phyloP scores from a whole-genome alignment of 805 yeast genomes.

The Spathaspora hagerdaliae region DNA sequence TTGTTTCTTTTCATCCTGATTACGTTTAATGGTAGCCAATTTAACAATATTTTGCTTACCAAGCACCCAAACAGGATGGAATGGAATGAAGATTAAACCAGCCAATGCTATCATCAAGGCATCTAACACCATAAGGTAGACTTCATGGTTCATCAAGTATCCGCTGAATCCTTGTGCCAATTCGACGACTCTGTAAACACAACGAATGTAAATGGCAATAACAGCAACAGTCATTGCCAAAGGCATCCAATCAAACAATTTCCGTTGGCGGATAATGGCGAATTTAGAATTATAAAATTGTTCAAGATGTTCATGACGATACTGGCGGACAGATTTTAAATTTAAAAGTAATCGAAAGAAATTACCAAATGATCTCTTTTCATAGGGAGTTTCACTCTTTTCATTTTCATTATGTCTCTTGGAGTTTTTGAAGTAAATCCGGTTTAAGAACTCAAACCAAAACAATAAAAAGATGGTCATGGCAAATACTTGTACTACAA shows the following conservation, averaged over 20 bases:
- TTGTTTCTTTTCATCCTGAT: slow-evolving; percentile 13
- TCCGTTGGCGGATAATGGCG: slow-evolving; percentile 17
- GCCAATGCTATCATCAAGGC: slow-evolving; percentile 34
- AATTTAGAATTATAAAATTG: slow-evolving; percentile 25
- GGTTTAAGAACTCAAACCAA: slow-evolving; percentile 32
- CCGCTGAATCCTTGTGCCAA: slow-evolving; percentile 36
- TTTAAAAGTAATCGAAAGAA: slow-evolving; percentile 27
- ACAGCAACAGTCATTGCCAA: slow-evolving; percentile 31
- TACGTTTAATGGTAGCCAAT: slow-evolving; percentile 23
- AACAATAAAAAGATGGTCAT: slow-evolving; percentile 34
- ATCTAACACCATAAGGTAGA: slow-evolving; percentile 34
- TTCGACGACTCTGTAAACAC: slow-evolving; percentile 39
- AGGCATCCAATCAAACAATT: slow-evolving; percentile 29
- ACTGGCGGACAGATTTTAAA: slow-evolving; percentile 17
- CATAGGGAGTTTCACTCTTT: slow-evolving; percentile 10
- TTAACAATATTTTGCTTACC: slow-evolving; percentile 25
- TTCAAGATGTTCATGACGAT: slow-evolving; percentile 23
- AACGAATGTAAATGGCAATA: slow-evolving; percentile 28
- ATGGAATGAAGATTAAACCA: slow-evolving; percentile 31
- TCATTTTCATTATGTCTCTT: slow-evolving; percentile 4
- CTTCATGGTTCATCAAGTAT: slow-evolving; percentile 33
- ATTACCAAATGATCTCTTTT: slow-evolving; percentile 19
- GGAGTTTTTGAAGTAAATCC: slow-evolving; percentile 27
- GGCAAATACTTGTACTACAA: slow-evolving; percentile 33
- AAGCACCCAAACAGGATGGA: slow-evolving; percentile 36